These are phyloP conservation scores for Phialophora expanda DNA, from an alignment of 2,329 filamentous ascomycete species.

Conservation along the genomic window DNA sequence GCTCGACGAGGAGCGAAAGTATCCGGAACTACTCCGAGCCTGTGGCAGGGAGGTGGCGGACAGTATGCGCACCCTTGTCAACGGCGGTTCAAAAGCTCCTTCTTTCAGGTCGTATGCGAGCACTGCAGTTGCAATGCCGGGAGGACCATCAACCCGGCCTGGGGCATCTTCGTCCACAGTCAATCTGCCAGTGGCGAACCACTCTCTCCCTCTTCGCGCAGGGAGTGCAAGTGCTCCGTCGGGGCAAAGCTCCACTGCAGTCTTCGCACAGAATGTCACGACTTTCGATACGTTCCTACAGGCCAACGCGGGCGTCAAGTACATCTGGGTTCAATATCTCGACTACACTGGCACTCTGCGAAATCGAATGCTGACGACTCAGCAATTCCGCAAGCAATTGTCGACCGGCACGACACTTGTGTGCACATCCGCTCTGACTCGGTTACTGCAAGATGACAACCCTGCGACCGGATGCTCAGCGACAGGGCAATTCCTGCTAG, in stretches of 20 bases:
- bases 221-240: constrained; percentile 24
- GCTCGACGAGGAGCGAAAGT: constrained; percentile 54
- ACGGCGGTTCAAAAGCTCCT: constrained; percentile 35
- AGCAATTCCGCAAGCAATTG: constrained; percentile 58
- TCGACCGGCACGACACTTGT: constrained; percentile 58
- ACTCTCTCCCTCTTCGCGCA: constrained; percentile 18
- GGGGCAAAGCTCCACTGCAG: constrained; percentile 22
- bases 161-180: constrained; percentile 21
- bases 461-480: constrained; percentile 59
- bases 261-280: constrained; percentile 35
- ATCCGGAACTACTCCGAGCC: constrained; percentile 37
- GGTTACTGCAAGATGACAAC: constrained; percentile 71
- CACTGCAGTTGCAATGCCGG: constrained; percentile 29
- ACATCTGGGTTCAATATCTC: constrained; percentile 75
- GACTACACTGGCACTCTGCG: constrained; percentile 76
- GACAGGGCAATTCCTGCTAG: constrained; percentile 69
- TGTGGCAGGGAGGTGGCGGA: constrained; percentile 34
- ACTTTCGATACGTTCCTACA: constrained; percentile 55
- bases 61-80: constrained; percentile 38
- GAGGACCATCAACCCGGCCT: constrained; percentile 10
- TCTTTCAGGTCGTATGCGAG: constrained; percentile 33
- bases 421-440: constrained; percentile 68
- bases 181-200: constrained; percentile 13
- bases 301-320: constrained; percentile 61
- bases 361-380: constrained; percentile 70